These are phyloP conservation scores for Viola odorata DNA, from an alignment of 345 rosid species.

Conservation along the genomic window DNA sequence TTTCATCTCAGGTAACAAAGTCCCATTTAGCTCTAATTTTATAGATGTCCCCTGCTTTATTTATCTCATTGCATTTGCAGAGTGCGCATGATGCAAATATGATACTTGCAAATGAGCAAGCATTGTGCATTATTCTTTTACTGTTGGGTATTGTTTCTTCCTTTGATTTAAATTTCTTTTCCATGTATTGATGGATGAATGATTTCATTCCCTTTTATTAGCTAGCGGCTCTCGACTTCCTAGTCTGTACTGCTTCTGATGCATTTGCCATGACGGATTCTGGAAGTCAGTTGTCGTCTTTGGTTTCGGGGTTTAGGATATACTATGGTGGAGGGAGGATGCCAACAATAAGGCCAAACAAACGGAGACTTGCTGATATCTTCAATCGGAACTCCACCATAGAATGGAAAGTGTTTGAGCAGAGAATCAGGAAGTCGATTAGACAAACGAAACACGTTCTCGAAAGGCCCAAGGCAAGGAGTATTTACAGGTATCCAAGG, in stretches of 20 bases:
- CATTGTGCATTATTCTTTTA: no score
- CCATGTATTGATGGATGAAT: neutral
- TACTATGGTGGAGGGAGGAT: slow-evolving; percentile 85
- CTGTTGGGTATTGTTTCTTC: neutral
- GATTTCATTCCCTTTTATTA: slow-evolving; percentile 17
- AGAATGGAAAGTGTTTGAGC: slow-evolving; percentile 86
- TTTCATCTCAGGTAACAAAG: slow-evolving; percentile 77
- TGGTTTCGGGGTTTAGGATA: slow-evolving; percentile 80
- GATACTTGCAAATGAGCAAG: neutral
- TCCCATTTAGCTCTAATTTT: neutral
- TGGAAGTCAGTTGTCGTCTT: slow-evolving; percentile 84
- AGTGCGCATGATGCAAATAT: neutral
- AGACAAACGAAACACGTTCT: slow-evolving; percentile 87
- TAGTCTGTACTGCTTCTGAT: slow-evolving; percentile 70
- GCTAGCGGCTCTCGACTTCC: slow-evolving; percentile 95
- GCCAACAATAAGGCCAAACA: slow-evolving; percentile 89
- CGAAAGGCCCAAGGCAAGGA: slow-evolving; percentile 72
- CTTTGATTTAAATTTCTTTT: neutral
- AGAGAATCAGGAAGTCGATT: slow-evolving; percentile 82
- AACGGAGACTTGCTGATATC: slow-evolving; percentile 65
- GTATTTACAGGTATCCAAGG: slow-evolving; percentile 79
- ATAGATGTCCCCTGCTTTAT: neutral
- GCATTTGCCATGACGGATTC: slow-evolving; percentile 99
- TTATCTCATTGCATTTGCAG: neutral
- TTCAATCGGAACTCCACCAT: slow-evolving; percentile 67